Evolutionary conservation across 1,139 yeast genomes (phyloP).

Genomic region (Geotrichum klebahnii): DNA sequence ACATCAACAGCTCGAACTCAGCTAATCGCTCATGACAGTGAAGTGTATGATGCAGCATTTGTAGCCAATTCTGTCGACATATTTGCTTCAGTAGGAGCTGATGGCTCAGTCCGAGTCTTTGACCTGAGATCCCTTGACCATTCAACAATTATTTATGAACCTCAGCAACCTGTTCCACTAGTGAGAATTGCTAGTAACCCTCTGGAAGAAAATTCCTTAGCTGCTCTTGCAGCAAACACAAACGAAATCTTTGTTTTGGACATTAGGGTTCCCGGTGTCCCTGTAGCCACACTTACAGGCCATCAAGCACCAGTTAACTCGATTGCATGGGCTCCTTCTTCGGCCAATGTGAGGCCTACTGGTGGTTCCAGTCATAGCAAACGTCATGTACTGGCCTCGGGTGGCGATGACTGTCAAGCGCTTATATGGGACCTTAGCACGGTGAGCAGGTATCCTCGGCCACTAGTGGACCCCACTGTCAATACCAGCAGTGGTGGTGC

Average conservation of each 20-base stretch:
- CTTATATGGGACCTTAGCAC: conserved; percentile 68
- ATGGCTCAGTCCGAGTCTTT: conserved; percentile 89
- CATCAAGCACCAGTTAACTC: conserved; percentile 67
- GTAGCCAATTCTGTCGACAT: conserved; percentile 69
- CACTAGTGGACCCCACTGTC: neutral
- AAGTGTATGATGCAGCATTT: conserved; percentile 88
- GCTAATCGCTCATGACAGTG: conserved; percentile 92
- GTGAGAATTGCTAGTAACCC: conserved; percentile 75
- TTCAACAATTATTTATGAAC: conserved; percentile 89
- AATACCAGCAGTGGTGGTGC: neutral
- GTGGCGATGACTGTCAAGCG: conserved; percentile 89
- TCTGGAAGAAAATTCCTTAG: conserved; percentile 72
- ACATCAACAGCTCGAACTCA: conserved; percentile 82
- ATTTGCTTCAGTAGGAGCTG: conserved; percentile 92
- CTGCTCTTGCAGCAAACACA: conserved; percentile 73
- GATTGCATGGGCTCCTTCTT: conserved; percentile 74
- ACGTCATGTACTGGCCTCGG: conserved; percentile 59
- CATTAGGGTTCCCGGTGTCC: conserved; percentile 82
- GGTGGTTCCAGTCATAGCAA: conserved; percentile 10
- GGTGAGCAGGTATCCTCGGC: conserved; percentile 27
- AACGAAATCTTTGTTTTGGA: conserved; percentile 68
- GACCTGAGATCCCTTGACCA: conserved; percentile 87
- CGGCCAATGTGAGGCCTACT: conserved; percentile 31
- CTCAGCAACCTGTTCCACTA: conserved; percentile 56
- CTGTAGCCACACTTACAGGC: conserved; percentile 65